phyloP scores from a whole-genome alignment of 2,329 filamentous ascomycete species.

The Thelonectria blattea region DNA sequence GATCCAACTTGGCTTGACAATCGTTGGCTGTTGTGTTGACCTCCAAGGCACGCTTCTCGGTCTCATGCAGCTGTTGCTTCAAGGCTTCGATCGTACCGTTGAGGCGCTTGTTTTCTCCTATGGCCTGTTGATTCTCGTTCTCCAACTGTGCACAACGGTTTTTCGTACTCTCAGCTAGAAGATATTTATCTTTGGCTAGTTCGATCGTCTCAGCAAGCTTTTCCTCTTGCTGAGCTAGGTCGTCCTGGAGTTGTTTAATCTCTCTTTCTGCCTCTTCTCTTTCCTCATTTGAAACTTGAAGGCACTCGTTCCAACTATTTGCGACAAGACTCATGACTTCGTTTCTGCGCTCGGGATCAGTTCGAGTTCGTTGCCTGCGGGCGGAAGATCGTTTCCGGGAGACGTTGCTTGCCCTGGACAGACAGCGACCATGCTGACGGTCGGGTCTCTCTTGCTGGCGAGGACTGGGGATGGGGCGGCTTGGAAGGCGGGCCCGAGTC shows the following conservation, averaged over 20 bases:
- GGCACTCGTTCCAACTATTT: slow-evolving; percentile 44
- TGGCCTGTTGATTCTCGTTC: slow-evolving; percentile 33
- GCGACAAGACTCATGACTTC: slow-evolving; percentile 42
- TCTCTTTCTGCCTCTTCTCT: slow-evolving; percentile 34
- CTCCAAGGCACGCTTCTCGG: slow-evolving; percentile 27
- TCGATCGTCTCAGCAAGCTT: slow-evolving; percentile 27
- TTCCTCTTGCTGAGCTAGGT: slow-evolving; percentile 28
- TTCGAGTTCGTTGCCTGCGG: slow-evolving; percentile 21
- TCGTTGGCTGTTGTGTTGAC: slow-evolving; percentile 44
- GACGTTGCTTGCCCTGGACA: slow-evolving; percentile 43
- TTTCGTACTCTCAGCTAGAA: slow-evolving; percentile 34
- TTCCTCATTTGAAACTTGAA: slow-evolving; percentile 41
- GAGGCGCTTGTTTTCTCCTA: slow-evolving; percentile 36
- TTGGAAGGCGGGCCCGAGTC: slow-evolving; percentile 9
- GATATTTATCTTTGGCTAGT: slow-evolving; percentile 30
- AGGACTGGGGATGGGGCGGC: slow-evolving; percentile 3
- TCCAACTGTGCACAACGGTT: slow-evolving; percentile 35
- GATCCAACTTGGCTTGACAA: slow-evolving; percentile 50
- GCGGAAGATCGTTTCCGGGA: slow-evolving; percentile 38
- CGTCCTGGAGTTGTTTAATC: slow-evolving; percentile 36
- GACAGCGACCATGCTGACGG: slow-evolving; percentile 27
- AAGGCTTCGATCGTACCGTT: slow-evolving; percentile 38
- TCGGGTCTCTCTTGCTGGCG: slow-evolving; percentile 3
- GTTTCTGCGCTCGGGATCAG: slow-evolving; percentile 36
- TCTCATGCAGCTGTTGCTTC: slow-evolving; percentile 34